These are phyloP conservation scores for Zangia roseola DNA, from an alignment of 768 basidiomycete genomes.

Conservation along the genomic window DNA sequence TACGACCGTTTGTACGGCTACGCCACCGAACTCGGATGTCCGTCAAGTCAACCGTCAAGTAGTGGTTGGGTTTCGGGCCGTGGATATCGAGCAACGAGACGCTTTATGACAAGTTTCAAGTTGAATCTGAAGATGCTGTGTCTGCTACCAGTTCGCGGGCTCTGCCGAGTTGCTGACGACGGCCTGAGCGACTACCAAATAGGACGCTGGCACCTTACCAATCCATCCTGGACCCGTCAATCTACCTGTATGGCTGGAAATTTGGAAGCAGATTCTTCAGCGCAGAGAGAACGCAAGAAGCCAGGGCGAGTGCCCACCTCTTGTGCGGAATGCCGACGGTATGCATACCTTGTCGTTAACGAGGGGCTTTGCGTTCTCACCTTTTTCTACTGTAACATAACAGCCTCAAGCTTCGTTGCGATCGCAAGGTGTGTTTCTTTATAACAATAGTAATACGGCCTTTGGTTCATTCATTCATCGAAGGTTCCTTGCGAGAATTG, in stretches of 20 bases:
- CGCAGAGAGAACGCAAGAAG: constrained; percentile 40
- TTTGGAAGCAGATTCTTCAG: constrained; percentile 7
- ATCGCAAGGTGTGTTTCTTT: constrained; percentile 48
- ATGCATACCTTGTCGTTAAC: constrained; percentile 1
- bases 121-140: too few species aligned
- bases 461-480: too few species aligned
- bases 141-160: too few species aligned
- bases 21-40: too few species aligned
- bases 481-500: constrained; percentile 82
- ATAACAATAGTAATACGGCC: too few species aligned
- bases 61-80: too few species aligned
- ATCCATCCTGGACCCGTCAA: background rate
- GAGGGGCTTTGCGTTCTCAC: background rate
- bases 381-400: constrained; percentile 10
- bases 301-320: constrained; percentile 49
- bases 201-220: background rate
- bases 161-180: too few species aligned
- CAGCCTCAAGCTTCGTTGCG: constrained; percentile 64
- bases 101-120: too few species aligned
- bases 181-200: too few species aligned
- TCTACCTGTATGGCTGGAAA: constrained; percentile 1
- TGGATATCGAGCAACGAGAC: too few species aligned
- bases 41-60: too few species aligned
- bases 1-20: too few species aligned
- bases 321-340: constrained; percentile 42